Base-by-base conservation (phyloP, 768 basidiomycete species). In the Lepiota venenata region DNA sequence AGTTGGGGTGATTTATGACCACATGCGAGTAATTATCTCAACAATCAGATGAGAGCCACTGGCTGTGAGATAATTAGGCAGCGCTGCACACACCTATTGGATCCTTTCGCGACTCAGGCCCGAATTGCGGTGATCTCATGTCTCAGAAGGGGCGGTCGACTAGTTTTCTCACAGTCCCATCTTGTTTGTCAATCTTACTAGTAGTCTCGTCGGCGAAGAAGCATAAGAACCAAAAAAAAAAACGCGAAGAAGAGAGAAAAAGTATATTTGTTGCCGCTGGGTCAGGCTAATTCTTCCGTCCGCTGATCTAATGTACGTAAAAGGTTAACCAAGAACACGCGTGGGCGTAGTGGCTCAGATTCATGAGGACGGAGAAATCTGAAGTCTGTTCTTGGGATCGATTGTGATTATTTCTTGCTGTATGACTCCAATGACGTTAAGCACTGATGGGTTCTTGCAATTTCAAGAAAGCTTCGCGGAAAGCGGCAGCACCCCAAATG, bases 81-180 rank as follows among this genome's bases (percentile, higher is more conserved):
- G 9, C 10, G 10, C 47, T 15, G 39, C 22, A 35, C 39, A 32
- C 15, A 16, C 16, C 9, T 20, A 48, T 41, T 55, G 38, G 39
- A 18, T 38, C 53, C 15, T 47, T n/a, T 55, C 46, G 53, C 53
- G 22, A 11, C 32, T 48, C 40, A 55, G 46, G 53, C 39, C 53
- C 46, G 53, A 16, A 48, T 14, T 18, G 38, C 46, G 21, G 38
- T 25, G n/a, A 36, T 42, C 20, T 55, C 46, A 41, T 55, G 39
- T 48, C 39, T 32, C 32, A 47, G 14, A 7, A 21, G n/a, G 21
- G 32, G 20, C 40, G 36, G 38, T 36, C 25, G 25, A 32, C 29
- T 21, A 32, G 36, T 21, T 47, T 55, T 54, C 52, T 54, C 47
- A 48, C 46, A 38, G 25, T 29, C 10, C 18, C 25, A 47, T 55